Percentiles rank a stretch among this genome's conserved stretches.
phyloP scores from a whole-genome alignment of 2,329 filamentous ascomycete genomes.

The Fusarium vanettenii region DNA sequence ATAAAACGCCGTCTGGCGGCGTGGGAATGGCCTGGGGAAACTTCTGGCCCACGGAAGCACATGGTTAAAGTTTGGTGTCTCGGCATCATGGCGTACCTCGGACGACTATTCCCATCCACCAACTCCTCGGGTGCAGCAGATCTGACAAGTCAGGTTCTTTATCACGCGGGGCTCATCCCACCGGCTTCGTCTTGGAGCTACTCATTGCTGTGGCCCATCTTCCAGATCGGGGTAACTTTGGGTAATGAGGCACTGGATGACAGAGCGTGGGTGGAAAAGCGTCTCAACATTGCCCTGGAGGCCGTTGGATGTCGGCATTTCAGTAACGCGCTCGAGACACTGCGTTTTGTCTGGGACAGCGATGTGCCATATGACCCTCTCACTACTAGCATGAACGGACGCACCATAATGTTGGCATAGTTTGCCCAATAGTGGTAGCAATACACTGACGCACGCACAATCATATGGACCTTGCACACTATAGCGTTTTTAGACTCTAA shows the following conservation, averaged over 20 bases:
- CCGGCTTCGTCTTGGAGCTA: slow-evolving; percentile 12
- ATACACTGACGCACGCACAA: not conserved
- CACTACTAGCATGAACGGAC: not conserved
- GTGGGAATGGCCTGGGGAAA: not conserved
- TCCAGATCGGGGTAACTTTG: not conserved
- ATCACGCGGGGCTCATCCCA: not conserved
- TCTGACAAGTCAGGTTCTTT: not conserved
- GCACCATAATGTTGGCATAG: slow-evolving; percentile 13
- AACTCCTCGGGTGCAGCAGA: too few relatives aligned
- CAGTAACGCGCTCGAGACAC: slow-evolving; percentile 12
- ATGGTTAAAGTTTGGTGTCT: slow-evolving; percentile 14
- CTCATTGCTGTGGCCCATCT: slow-evolving; percentile 7
- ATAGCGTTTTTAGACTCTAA: not conserved
- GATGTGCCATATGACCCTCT: not conserved
- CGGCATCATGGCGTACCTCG: not conserved
- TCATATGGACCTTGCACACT: not conserved
- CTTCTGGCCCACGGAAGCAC: not conserved
- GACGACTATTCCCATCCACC: not conserved
- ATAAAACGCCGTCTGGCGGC: not conserved
- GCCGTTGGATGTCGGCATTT: slow-evolving; percentile 20
- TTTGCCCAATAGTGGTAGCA: too few relatives aligned
- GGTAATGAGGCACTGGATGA: not conserved
- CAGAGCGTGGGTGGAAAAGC: not conserved
- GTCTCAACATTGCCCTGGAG: not conserved
- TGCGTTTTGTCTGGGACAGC: not conserved